phyloP scores from a whole-genome alignment of 257 asterid species.

The Salvia rosmarinus region DNA sequence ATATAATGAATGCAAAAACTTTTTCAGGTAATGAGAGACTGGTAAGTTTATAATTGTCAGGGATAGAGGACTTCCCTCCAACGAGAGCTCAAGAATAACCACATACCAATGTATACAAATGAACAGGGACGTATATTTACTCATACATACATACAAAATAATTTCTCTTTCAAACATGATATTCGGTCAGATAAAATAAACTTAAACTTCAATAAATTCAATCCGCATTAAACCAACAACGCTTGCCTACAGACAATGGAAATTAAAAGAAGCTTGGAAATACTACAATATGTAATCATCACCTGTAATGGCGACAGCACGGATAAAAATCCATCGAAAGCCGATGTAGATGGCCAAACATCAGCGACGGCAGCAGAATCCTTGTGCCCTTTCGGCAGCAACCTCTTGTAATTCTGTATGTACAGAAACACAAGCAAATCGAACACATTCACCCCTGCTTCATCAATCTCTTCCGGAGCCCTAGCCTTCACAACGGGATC shows the following conservation, averaged over 20 bases:
- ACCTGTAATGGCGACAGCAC: slow-evolving; percentile 95
- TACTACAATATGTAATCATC: neutral
- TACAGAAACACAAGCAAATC: slow-evolving; percentile 84
- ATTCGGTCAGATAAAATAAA: slow-evolving; percentile 6
- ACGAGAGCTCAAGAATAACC: slow-evolving; percentile 8
- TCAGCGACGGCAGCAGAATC: slow-evolving; percentile 98
- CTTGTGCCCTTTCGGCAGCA: slow-evolving; percentile 90
- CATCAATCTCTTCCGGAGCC: slow-evolving; percentile 59
- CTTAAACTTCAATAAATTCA: slow-evolving; percentile 8
- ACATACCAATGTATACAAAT: slow-evolving; percentile 3
- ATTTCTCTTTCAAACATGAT: slow-evolving; percentile 8
- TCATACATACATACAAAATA: neutral
- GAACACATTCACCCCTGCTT: slow-evolving; percentile 65
- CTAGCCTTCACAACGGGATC: slow-evolving; percentile 66
- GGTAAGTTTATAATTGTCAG: neutral
- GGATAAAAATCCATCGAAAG: slow-evolving; percentile 86
- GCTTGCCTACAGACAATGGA: neutral
- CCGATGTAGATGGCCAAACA: slow-evolving; percentile 97
- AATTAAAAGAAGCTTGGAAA: neutral
- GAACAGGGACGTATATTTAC: neutral
- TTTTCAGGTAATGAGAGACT: neutral
- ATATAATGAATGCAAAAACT: neutral
- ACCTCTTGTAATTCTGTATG: slow-evolving; percentile 80
- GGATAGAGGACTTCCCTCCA: neutral
- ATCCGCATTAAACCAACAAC: slow-evolving; percentile 13